A percentile compares a stretch with the other conserved stretches of the same genome.
phyloP scores from a whole-genome alignment of 2,329 filamentous ascomycete genomes.

The Didymella keratinophila region DNA sequence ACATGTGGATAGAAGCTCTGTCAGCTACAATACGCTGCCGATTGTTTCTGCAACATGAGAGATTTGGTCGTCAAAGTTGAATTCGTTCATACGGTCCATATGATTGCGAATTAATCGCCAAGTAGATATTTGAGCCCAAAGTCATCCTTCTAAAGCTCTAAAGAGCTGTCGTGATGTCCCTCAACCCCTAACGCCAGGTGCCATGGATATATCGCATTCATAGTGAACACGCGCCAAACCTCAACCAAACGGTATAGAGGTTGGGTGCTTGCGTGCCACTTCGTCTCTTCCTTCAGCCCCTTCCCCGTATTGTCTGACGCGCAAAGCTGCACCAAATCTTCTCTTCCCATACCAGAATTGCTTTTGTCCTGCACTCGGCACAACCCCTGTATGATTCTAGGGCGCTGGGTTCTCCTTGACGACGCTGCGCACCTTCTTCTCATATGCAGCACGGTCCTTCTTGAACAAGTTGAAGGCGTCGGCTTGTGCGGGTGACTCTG shows the following conservation, averaged over 20 bases:
- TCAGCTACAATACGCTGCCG: not conserved
- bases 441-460: slow-evolving; percentile 85
- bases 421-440: slow-evolving; percentile 83
- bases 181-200: slow-evolving; percentile 19
- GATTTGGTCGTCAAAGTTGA: not conserved
- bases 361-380: not conserved
- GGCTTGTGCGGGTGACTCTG: slow-evolving; percentile 93
- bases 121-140: slow-evolving; percentile 1
- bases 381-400: slow-evolving; percentile 44
- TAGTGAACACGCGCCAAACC: not conserved
- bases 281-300: not conserved
- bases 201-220: slow-evolving; percentile 12
- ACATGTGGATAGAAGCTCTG: too few species aligned
- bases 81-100: not conserved
- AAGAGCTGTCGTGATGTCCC: slow-evolving; percentile 10
- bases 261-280: not conserved
- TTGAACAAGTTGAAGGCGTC: slow-evolving; percentile 98
- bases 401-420: slow-evolving; percentile 89
- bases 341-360: not conserved
- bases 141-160: slow-evolving; percentile 5
- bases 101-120: not conserved
- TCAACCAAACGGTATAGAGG: not conserved
- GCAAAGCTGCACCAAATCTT: not conserved
- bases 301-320: not conserved
- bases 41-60: not conserved